A percentile compares a stretch with the other conserved stretches of the same genome.
phyloP scores from a whole-genome alignment of 768 basidiomycete genomes.

The Thelephora aurantiotincta region DNA sequence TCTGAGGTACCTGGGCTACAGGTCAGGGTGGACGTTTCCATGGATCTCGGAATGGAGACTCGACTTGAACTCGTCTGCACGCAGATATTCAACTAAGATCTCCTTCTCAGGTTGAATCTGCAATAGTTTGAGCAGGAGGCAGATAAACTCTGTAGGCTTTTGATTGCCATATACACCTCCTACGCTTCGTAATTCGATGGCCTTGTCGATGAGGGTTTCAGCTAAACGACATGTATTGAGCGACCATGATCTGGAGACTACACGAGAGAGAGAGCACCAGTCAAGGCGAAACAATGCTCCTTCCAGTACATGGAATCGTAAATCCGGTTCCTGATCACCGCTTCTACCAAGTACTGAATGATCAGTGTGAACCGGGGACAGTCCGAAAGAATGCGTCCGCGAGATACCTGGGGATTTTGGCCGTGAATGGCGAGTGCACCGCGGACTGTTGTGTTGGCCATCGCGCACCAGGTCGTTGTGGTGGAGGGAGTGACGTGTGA shows the following conservation, averaged over 20 bases:
- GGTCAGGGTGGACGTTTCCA: background rate
- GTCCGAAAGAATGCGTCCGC: background rate
- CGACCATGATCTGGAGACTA: conserved; percentile 2
- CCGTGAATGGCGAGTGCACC: conserved; percentile 90
- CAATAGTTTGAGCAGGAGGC: conserved; percentile 82
- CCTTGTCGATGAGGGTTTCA: conserved; percentile 87
- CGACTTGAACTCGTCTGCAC: conserved; percentile 97
- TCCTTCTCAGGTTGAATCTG: conserved; percentile 98
- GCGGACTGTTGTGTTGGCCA: conserved; percentile 88
- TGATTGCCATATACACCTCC: conserved; percentile 96
- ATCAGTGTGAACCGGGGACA: conserved; percentile 13
- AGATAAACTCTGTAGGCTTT: conserved; percentile 87
- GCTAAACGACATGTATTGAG: conserved; percentile 30
- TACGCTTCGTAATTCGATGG: conserved; percentile 65
- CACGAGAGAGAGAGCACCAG: conserved; percentile 32
- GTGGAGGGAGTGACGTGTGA: background rate
- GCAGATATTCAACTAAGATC: conserved; percentile 87
- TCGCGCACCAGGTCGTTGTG: conserved; percentile 15
- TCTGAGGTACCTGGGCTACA: conserved; percentile 62
- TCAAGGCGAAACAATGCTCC: conserved; percentile 96
- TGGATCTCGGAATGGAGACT: conserved; percentile 14
- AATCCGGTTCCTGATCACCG: conserved; percentile 88
- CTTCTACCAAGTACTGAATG: conserved; percentile 80
- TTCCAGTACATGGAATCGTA: conserved; percentile 96
- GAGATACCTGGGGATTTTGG: conserved; percentile 82